Percentiles rank a stretch among this genome's conserved stretches.
Evolutionary conservation across 352 stramenopile species (phyloP).

Genomic region (Globisporangium radiosum): DNA sequence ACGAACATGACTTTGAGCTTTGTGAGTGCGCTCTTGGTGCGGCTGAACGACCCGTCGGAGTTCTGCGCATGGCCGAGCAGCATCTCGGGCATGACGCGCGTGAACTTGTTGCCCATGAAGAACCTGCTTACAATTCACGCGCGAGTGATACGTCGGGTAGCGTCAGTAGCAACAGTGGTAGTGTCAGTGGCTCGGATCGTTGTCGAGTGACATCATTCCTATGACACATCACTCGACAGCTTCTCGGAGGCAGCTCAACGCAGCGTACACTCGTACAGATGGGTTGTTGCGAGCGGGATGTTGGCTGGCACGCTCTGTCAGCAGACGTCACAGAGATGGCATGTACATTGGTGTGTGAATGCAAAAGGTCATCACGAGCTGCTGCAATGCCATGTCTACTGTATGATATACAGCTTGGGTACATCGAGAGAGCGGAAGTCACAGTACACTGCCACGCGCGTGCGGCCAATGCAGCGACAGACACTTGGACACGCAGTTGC

Average conservation of each 20-base stretch:
- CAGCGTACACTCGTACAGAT: slow-evolving; percentile 40
- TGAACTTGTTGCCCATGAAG: slow-evolving; percentile 68
- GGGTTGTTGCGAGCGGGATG: slow-evolving; percentile 60
- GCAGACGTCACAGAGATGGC: not conserved
- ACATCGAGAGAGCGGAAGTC: slow-evolving; percentile 66
- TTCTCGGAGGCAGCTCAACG: not conserved
- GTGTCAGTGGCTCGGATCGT: not conserved
- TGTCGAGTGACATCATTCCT: too few relatives aligned
- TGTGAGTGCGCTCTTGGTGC: slow-evolving; percentile 31
- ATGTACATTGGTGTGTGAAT: not conserved
- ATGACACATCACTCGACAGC: too few relatives aligned
- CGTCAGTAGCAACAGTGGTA: slow-evolving; percentile 1
- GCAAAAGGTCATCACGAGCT: slow-evolving; percentile 1
- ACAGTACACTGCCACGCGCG: slow-evolving; percentile 66
- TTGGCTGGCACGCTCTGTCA: slow-evolving; percentile 44
- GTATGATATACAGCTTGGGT: not conserved
- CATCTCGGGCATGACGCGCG: slow-evolving; percentile 55
- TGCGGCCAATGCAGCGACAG: slow-evolving; percentile 62
- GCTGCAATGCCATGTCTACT: not conserved
- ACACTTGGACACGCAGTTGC: slow-evolving; percentile 27
- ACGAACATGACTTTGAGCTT: slow-evolving; percentile 71
- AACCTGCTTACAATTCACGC: slow-evolving; percentile 21
- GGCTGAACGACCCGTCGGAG: slow-evolving; percentile 40
- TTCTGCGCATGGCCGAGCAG: slow-evolving; percentile 52
- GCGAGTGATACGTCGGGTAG: too few relatives aligned